A percentile compares a stretch with the other conserved stretches of the same genome.
Conservation (phyloP, 768 basidiomycete species). For the Agaricus subrufescens region DNA sequence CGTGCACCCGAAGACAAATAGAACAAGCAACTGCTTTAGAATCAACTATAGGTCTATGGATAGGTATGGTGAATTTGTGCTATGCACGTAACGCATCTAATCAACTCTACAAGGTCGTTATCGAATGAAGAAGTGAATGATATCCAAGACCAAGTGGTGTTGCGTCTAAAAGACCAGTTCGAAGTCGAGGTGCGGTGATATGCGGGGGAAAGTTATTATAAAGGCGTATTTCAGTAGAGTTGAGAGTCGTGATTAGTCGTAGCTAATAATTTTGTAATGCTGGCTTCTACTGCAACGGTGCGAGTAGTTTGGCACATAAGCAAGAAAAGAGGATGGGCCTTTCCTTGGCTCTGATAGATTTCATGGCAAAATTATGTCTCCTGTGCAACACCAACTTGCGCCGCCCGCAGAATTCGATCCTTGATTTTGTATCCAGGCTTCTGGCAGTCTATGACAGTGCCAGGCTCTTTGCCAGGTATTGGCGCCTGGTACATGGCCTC, state of each 20-base stretch:
- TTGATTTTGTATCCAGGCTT: constrained; percentile 94
- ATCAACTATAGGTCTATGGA: constrained; percentile 98
- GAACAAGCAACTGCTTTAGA: constrained; percentile 80
- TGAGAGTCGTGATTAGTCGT: constrained; percentile 18
- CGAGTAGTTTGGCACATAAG: constrained; percentile 3
- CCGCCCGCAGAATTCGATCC: constrained; percentile 87
- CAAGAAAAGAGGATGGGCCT: background rate
- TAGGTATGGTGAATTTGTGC: constrained; percentile 42
- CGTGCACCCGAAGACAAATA: constrained; percentile 79
- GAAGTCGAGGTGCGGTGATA: constrained; percentile 84
- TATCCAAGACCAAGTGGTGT: constrained; percentile 62
- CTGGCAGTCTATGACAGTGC: constrained; percentile 86
- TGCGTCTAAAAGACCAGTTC: constrained; percentile 53
- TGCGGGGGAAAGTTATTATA: constrained; percentile 29
- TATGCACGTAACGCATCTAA: background rate
- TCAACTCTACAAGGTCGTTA: constrained; percentile 53
- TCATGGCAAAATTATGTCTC: constrained; percentile 35
- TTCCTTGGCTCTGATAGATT: background rate
- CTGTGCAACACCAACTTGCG: constrained; percentile 95
- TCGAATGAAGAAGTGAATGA: constrained; percentile 86
- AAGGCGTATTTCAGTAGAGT: constrained; percentile 24
- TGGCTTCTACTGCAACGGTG: background rate
- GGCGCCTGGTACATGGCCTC: constrained; percentile 95
- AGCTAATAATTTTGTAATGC: constrained; percentile 20
- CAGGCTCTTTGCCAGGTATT: constrained; percentile 83